These are phyloP conservation scores for Boletus pseudo-olivaceus DNA, from an alignment of 768 basidiomycete genomes.

Conservation along the genomic window DNA sequence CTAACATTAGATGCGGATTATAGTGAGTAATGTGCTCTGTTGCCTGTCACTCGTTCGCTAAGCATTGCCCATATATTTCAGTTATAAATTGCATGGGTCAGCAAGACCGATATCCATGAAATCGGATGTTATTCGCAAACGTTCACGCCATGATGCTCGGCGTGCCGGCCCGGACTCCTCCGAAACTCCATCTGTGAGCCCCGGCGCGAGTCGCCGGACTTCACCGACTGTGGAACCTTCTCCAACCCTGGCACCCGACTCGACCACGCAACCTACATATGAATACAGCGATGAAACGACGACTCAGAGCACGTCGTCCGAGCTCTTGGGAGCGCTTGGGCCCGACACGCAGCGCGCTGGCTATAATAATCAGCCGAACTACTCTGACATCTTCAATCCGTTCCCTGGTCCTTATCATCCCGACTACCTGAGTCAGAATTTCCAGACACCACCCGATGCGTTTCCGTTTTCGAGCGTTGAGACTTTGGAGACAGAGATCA, in stretches of 20 bases:
- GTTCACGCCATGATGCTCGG: slow-evolving; percentile 77
- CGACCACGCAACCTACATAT: slow-evolving; percentile 56
- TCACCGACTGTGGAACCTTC: slow-evolving; percentile 61
- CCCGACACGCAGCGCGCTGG: slow-evolving; percentile 22
- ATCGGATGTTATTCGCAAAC: slow-evolving; percentile 85
- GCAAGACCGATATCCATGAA: slow-evolving; percentile 89
- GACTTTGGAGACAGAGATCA: slow-evolving; percentile 41
- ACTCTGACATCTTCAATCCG: slow-evolving; percentile 37
- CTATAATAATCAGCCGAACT: slow-evolving; percentile 29
- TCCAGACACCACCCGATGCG: slow-evolving; percentile 43
- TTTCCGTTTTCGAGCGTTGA: slow-evolving; percentile 54
- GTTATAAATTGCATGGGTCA: slow-evolving; percentile 81
- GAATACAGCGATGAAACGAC: slow-evolving; percentile 48
- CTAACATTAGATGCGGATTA: slow-evolving; percentile 59
- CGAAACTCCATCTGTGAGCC: slow-evolving; percentile 74
- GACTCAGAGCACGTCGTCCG: slow-evolving; percentile 43
- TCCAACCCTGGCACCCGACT: slow-evolving; percentile 68
- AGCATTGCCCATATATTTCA: slow-evolving; percentile 22
- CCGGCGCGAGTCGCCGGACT: slow-evolving; percentile 68
- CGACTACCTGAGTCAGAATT: slow-evolving; percentile 60
- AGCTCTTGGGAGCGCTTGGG: slow-evolving; percentile 47
- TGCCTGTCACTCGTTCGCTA: slow-evolving; percentile 1
- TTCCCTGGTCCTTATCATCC: slow-evolving; percentile 77
- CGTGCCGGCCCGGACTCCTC: slow-evolving; percentile 49
- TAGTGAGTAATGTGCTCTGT: slow-evolving; percentile 46